Conservation (phyloP, 1,284 basidiomycete genomes). For the Naganishia albida region DNA sequence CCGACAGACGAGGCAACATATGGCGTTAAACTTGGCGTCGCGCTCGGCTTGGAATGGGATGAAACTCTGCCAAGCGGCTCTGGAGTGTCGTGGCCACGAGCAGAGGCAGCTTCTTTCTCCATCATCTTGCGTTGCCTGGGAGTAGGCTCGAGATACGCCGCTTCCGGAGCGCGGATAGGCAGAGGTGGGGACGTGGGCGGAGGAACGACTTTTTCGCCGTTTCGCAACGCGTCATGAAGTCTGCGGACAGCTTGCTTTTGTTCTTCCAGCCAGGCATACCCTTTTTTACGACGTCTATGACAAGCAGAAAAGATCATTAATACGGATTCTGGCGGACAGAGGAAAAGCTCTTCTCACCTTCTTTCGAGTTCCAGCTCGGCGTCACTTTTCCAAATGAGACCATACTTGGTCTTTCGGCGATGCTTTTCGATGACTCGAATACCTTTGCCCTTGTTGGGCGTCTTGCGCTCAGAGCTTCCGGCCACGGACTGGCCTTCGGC, state of each 20-base stretch:
- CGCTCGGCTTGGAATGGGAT: conserved; percentile 16
- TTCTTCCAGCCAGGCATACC: conserved; percentile 27
- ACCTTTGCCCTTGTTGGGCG: conserved; percentile 18
- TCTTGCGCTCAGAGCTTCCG: conserved; percentile 1
- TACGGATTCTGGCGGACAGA: not conserved
- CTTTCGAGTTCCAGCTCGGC: conserved; percentile 28
- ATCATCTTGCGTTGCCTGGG: conserved; percentile 25
- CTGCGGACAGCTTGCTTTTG: conserved; percentile 25
- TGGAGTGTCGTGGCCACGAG: conserved; percentile 6
- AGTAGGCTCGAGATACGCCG: conserved; percentile 24
- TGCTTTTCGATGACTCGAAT: conserved; percentile 27
- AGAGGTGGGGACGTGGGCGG: conserved; percentile 22
- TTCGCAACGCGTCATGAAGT: conserved; percentile 21
- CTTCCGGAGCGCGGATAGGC: conserved; percentile 26
- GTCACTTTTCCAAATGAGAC: conserved; percentile 26
- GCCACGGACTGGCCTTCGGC: not conserved
- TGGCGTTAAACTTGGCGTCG: conserved; percentile 21
- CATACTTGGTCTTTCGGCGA: conserved; percentile 30
- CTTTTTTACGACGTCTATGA: conserved; percentile 28
- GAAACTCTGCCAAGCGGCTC: not conserved
- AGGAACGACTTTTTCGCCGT: conserved; percentile 26
- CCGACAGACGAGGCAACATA: conserved; percentile 18
- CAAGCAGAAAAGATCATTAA: not conserved
- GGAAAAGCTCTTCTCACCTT: conserved; percentile 12
- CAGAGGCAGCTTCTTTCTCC: conserved; percentile 19